phyloP scores from a whole-genome alignment of 2,329 filamentous ascomycete species.

The Sphaceloma murrayae region DNA sequence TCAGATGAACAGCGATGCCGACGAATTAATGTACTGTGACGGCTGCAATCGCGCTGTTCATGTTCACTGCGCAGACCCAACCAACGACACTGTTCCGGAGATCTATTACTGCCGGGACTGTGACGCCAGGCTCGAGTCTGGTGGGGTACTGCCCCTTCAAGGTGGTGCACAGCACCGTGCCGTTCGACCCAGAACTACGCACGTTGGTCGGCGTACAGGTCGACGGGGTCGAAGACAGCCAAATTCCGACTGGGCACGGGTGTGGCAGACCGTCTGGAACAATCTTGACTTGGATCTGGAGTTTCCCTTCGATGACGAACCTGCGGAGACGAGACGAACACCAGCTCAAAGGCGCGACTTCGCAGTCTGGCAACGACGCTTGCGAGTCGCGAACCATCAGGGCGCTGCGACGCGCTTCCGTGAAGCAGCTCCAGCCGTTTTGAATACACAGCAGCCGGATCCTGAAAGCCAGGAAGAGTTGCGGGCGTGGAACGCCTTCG shows the following conservation, averaged over 20 bases:
- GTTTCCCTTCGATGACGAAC: constrained; percentile 67
- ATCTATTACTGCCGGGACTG: constrained; percentile 88
- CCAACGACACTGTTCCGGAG: constrained; percentile 46
- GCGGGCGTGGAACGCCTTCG: constrained; percentile 81
- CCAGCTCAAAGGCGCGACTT: constrained; percentile 49
- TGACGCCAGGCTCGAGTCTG: constrained; percentile 38
- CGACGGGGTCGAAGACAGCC: constrained; percentile 21
- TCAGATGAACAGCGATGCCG: constrained; percentile 68
- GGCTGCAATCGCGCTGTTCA: constrained; percentile 85
- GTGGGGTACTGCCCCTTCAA: constrained; percentile 15
- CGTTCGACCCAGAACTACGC: not conserved
- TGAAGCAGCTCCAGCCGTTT: constrained; percentile 46
- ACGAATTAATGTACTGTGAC: constrained; percentile 81
- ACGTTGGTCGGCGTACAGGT: constrained; percentile 13
- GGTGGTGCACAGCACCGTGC: constrained; percentile 6
- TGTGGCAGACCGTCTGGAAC: constrained; percentile 88
- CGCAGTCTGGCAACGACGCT: constrained; percentile 70
- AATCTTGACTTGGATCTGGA: constrained; percentile 68
- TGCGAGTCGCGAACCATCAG: constrained; percentile 70
- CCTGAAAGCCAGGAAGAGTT: constrained; percentile 61
- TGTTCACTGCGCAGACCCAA: constrained; percentile 80
- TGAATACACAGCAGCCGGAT: constrained; percentile 39
- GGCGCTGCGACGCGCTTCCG: constrained; percentile 54
- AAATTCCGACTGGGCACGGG: constrained; percentile 53
- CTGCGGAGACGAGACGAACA: constrained; percentile 46